These are phyloP conservation scores for Zymoseptoria passerinii DNA, from an alignment of 2,329 filamentous ascomycete genomes.

Conservation along the genomic window DNA sequence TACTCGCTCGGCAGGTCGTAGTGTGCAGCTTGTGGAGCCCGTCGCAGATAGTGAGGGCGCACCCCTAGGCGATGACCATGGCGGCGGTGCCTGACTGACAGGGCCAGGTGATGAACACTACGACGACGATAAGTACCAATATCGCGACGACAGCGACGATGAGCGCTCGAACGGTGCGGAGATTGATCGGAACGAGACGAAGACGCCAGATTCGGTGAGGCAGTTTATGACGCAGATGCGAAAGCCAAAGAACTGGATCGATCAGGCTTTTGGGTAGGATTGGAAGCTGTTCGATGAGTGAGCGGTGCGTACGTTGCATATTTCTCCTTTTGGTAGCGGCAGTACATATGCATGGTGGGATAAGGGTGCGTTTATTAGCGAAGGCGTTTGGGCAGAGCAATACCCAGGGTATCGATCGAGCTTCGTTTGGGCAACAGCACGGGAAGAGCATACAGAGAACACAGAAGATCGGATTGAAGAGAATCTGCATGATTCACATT, in stretches of 20 bases:
- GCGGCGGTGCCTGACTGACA: not conserved
- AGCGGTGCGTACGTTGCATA: not conserved
- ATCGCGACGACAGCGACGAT: not conserved
- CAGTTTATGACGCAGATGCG: conserved; percentile 16
- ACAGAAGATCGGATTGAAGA: not conserved
- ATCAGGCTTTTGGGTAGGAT: conserved; percentile 17
- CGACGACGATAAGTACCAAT: not conserved
- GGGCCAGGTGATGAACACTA: not conserved
- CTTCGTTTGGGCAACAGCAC: conserved; percentile 3
- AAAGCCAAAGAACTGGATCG: conserved; percentile 16
- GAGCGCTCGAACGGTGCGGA: not conserved
- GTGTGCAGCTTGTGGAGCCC: conserved; percentile 17
- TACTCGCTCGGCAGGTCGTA: conserved; percentile 3
- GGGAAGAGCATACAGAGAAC: not conserved
- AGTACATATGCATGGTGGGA: not conserved
- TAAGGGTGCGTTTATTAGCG: conserved; percentile 1
- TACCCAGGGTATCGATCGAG: conserved; percentile 4
- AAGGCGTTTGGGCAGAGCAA: conserved; percentile 7
- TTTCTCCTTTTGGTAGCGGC: not conserved
- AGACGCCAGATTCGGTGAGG: conserved; percentile 15
- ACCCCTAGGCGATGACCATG: not conserved
- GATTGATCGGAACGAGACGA: conserved; percentile 14
- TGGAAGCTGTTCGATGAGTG: not conserved
- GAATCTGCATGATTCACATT: not conserved
- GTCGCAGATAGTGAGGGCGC: conserved; percentile 2